Evolutionary conservation across 805 yeast genomes (phyloP), one percentile per base, ranked within the genome.

Genomic region (Wickerhamiella lipophila): DNA sequence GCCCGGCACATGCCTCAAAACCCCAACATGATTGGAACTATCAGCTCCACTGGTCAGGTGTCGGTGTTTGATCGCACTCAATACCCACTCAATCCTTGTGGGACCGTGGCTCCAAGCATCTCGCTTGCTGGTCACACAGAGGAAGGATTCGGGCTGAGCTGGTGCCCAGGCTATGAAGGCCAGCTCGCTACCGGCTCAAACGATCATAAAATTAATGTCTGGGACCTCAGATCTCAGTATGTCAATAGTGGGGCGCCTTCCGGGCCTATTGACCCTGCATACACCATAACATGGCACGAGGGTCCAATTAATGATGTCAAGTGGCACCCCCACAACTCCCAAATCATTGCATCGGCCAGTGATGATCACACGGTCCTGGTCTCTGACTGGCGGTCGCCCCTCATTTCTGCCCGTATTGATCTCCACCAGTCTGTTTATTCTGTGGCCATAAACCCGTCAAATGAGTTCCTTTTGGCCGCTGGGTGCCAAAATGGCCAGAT

Each of bases 11-110:
- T 83, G 78, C 94, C 95, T 0, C 89, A 82, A 55, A 88, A 88
- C 58, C 92, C 92, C 1, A 92, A 87, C 58, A 59, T 88, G 4
- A 70, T 88, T 4, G 85, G 88, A 1, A 74, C 86, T 16, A 76
- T 79, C 8, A 77, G 83, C 39, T 76, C 81, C 38, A 61, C 66
- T 27, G 96, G 96, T 1, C 68, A 73, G 12, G 68, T 81, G 11
- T 76, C 72, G 46, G 65, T 88, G 3, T 84, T 79, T 63, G 94
- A 88, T 62, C 71, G 92, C 56, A 87, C 96, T 0, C 86, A 84
- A 60, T 94, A 85, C 61, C 72, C 86, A 1, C 66, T 72, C 11
- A 66, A 64, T 38, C 71, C 73, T 3, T 50, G 64, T 5, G 63
- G 64, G 21, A 51, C 50, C 15, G 66, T 66, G 56, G 68, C 69